Conservation (phyloP, 306 rosid genomes). For the Prunus padus region DNA sequence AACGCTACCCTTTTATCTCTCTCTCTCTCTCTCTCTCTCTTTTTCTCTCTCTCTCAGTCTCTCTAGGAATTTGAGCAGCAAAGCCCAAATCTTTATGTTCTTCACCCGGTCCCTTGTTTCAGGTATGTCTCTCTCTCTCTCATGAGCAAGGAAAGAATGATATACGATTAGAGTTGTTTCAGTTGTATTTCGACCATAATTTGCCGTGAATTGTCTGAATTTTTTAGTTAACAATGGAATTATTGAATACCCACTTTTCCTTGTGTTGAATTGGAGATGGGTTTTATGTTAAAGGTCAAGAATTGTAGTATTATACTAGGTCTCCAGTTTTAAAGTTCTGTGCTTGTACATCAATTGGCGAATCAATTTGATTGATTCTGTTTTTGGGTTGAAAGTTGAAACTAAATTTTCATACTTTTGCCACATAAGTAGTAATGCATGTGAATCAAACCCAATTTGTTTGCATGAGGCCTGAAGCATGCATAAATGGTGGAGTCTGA, state of each 20-base stretch:
- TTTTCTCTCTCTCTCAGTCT: not conserved
- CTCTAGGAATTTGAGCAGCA: constrained; percentile 11
- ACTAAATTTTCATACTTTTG: not conserved
- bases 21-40: not conserved
- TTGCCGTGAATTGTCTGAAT: constrained; percentile 20
- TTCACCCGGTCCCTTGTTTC: constrained; percentile 14
- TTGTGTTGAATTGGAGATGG: constrained; percentile 31
- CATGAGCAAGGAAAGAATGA: not conserved
- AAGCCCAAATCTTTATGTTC: constrained; percentile 30
- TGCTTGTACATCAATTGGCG: constrained; percentile 19
- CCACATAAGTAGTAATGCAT: constrained; percentile 16
- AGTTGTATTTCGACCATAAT: constrained; percentile 1
- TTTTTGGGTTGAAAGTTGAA: constrained; percentile 16
- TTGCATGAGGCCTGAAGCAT: constrained; percentile 26
- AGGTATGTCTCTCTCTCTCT: constrained; percentile 36
- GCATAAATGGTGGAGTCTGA: constrained; percentile 19
- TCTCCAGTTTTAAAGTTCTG: not conserved
- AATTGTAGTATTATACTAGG: constrained; percentile 28
- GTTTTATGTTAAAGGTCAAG: constrained; percentile 13
- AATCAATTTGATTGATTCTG: constrained; percentile 21
- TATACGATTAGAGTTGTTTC: constrained; percentile 13
- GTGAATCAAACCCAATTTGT: constrained; percentile 6
- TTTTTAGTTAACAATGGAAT: constrained; percentile 19
- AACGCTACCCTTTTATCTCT: constrained; percentile 10
- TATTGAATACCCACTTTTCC: constrained; percentile 30